Base-by-base conservation (phyloP, 257 asterid species). In the Agastache rugosa region DNA sequence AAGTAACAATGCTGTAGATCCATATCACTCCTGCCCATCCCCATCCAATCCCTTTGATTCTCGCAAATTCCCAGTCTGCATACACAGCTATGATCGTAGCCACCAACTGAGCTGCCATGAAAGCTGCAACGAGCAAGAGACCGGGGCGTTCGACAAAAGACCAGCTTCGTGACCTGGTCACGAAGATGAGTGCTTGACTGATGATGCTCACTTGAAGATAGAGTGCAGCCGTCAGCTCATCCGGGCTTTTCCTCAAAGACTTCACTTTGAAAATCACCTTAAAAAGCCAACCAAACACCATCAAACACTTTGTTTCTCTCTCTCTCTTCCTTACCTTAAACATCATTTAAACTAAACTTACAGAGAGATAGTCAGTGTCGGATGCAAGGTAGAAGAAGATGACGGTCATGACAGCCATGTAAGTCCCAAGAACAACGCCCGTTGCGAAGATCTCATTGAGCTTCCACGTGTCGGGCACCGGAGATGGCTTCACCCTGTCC, bases 181-280 rank as follows among this genome's bases (percentile, higher is more conserved):
- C 97, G 16, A 92, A 92, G 84, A 92, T 92, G 74, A 92, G 89
- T 23, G 97, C 97, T 71, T 92, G 97, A 69, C 97, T 92, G 77
- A 92, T 87, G 56, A 90, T 90, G 86, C 98, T 93, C 72, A 93
- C 98, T 93, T 93, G 98, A 70, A 93, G 98, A 83, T 93, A 93
- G 2, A 93, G 86, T 0, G 98, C 97, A 74, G 98, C 87, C 4
- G 83, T 90, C 20, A 90, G 90, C 85, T 89, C 93, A 15, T 76
- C 76, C 0, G 76, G 80, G 4, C 81, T 80, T 12, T 20, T 63
- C 70, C 90, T 83, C 69, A 93, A 74, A 35, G 96, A 85, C 67
- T 62, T 84, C 10, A 93, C 91, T 1, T 73, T 63, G 55, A 93
- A 93, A 0, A 20, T 41, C 4, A 77, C 74, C 97, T 92, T 60